Base-by-base conservation (phyloP, 2,329 filamentous ascomycete species). In the Rutstroemia sp. region DNA sequence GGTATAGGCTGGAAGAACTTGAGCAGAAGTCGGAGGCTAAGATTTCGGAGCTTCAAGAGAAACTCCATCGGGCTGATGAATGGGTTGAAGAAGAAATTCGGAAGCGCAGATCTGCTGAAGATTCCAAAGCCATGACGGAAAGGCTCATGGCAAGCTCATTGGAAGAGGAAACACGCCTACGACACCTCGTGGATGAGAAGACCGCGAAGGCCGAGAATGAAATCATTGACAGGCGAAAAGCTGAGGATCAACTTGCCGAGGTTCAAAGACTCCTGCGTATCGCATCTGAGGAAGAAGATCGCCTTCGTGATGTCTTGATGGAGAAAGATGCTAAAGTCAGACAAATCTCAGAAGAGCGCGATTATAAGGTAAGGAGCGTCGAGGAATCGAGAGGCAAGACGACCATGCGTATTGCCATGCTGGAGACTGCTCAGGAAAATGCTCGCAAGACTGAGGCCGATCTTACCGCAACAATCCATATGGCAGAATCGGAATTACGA, bases 181-280 rank as follows among this genome's bases (percentile, higher is more conserved):
- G 83, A 34, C 79, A 85, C 57, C 77, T 80, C 25, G 72, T 86
- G 47, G 83, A 88, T 27, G 85, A 90, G 63, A 84, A 50, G 48
- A 45, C 6, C 16, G 41, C 78, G 38, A 79, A 79, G 56, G 79
- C 79, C 1, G 86, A 90, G 60, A 73, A 81, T 52, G 86, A 92
- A 64, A 73, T 86, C 58, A 75, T 78, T 46, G 72, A 74, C 49
- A 82, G 87, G 58, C 80, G 86, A 54, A 77, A 82, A 37, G 85
- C 85, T 1, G 87, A 92, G 68, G 88, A 92, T 66, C 81, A 82
- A 59, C 74, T 90, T 14, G 80, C 85, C 5, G 87, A 92, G 67
- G 78, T 85, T n/a, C 85, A 91, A 70, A 79, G 83, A 54, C 78
- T 86, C 21, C 77, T 90, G 25, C 80, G 82, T 58, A 79, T 84